Evolutionary conservation across 805 yeast genomes (phyloP).

Genomic region (Metschnikowia picachoensis): DNA sequence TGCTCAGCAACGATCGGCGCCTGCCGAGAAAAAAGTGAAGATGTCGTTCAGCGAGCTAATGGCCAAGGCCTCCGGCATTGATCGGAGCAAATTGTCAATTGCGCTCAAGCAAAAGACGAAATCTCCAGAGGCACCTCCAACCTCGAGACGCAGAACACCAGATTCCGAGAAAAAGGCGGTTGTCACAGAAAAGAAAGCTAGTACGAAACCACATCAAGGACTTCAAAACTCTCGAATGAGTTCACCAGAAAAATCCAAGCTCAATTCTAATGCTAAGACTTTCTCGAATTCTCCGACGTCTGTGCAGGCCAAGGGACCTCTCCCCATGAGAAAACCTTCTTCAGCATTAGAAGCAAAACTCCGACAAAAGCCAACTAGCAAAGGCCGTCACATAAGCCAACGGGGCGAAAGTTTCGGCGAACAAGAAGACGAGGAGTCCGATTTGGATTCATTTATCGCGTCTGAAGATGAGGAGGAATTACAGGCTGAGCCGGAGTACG

Average conservation of each 20-base stretch:
- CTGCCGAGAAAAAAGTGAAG: slow-evolving; percentile 23
- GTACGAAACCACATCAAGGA: no score
- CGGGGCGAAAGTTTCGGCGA: slow-evolving; percentile 10
- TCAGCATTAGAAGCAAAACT: slow-evolving; percentile 45
- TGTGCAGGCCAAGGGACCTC: slow-evolving; percentile 21
- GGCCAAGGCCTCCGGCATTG: slow-evolving; percentile 63
- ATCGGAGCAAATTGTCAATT: slow-evolving; percentile 40
- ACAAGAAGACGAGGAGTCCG: slow-evolving; percentile 38
- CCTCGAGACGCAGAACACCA: background rate
- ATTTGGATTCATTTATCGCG: slow-evolving; percentile 55
- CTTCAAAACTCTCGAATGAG: no score
- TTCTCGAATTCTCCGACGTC: background rate
- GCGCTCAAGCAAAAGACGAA: slow-evolving; percentile 38
- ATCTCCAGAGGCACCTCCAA: slow-evolving; percentile 25
- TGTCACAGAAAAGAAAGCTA: background rate
- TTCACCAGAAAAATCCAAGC: no score
- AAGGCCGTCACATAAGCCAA: slow-evolving; percentile 9
- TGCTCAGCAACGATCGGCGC: no score
- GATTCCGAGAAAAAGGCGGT: background rate
- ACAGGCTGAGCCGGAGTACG: slow-evolving; percentile 48
- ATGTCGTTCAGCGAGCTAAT: slow-evolving; percentile 63
- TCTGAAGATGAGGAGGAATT: slow-evolving; percentile 27
- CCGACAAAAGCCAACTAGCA: slow-evolving; percentile 3
- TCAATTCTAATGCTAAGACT: background rate
- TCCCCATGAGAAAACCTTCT: slow-evolving; percentile 57